Conservation (phyloP, 768 basidiomycete species). For the Lactarius akahatsu region DNA sequence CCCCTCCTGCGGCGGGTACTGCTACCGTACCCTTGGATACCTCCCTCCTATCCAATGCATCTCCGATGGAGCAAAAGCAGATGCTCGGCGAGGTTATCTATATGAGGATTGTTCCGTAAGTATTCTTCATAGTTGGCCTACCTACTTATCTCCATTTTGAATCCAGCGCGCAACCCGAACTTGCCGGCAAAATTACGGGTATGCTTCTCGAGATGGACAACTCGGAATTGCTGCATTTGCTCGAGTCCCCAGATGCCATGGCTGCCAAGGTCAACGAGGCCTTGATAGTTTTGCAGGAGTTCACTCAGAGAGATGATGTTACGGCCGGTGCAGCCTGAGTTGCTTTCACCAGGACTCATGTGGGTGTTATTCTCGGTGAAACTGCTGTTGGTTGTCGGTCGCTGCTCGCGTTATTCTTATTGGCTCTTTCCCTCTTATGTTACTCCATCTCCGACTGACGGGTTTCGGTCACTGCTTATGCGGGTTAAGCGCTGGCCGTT, state of each 20-base stretch:
- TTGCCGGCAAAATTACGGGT: constrained; percentile 98
- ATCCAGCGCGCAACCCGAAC: constrained; percentile 75
- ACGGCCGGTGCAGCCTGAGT: constrained; percentile 18
- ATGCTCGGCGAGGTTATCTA: constrained; percentile 97
- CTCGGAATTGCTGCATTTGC: constrained; percentile 82
- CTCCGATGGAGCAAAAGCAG: constrained; percentile 92
- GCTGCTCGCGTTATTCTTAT: constrained; percentile 37
- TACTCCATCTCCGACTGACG: constrained; percentile 37
- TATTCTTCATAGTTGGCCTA: constrained; percentile 31
- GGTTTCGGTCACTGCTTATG: constrained; percentile 35
- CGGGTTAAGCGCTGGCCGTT: constrained; percentile 55
- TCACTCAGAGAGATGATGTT: constrained; percentile 48
- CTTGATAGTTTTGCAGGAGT: constrained; percentile 84
- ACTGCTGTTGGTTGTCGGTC: constrained; percentile 38
- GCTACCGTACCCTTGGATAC: constrained; percentile 61
- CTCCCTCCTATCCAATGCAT: constrained; percentile 55
- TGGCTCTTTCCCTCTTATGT: constrained; percentile 26
- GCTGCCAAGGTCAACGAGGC: constrained; percentile 91
- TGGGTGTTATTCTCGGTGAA: constrained; percentile 14
- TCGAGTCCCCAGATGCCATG: constrained; percentile 82
- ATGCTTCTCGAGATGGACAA: constrained; percentile 99
- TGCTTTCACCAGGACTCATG: constrained; percentile 1
- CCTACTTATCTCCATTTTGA: constrained; percentile 23
- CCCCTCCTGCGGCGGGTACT: constrained; percentile 42
- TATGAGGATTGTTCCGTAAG: constrained; percentile 82